These are phyloP conservation scores for Dillenia turbinata DNA, from an alignment of 164 flowering plant genomes.

Conservation along the genomic window DNA sequence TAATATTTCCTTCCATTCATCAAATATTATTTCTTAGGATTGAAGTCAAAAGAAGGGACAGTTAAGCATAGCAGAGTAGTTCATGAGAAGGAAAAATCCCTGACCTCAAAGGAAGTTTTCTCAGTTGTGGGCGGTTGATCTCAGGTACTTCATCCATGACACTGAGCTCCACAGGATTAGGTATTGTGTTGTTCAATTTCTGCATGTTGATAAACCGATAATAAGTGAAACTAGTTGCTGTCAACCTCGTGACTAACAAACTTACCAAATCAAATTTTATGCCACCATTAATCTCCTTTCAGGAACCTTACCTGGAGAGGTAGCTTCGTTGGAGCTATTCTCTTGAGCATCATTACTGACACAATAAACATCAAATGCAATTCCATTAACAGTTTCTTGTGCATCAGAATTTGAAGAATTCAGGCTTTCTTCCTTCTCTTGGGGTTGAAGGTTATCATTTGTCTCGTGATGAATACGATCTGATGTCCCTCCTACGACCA, in stretches of 20 bases:
- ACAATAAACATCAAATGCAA: slow-evolving; percentile 15
- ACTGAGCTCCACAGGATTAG: slow-evolving; percentile 9
- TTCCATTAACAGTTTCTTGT: slow-evolving; percentile 23
- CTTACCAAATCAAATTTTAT: not conserved
- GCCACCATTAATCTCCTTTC: no score
- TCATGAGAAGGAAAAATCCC: not conserved
- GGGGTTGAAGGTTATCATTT: no score
- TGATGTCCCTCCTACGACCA: no score
- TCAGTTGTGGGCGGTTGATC: not conserved
- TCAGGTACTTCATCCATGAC: slow-evolving; percentile 9
- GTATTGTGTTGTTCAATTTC: slow-evolving; percentile 3
- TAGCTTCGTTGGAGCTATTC: not conserved
- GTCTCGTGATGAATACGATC: no score
- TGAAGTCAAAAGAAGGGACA: no score
- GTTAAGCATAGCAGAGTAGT: no score
- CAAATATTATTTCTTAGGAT: no score
- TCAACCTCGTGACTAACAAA: not conserved
- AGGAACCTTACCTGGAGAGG: slow-evolving; percentile 9
- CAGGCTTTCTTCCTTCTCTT: not conserved
- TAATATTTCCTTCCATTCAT: no score
- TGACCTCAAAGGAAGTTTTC: slow-evolving; percentile 31
- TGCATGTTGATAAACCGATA: slow-evolving; percentile 5
- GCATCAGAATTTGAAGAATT: slow-evolving; percentile 11
- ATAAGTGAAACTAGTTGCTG: not conserved
- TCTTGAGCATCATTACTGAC: slow-evolving; percentile 7